Evolutionary conservation across 1,284 basidiomycete species (phyloP).

Genomic region (Cryptococcus sp.): DNA sequence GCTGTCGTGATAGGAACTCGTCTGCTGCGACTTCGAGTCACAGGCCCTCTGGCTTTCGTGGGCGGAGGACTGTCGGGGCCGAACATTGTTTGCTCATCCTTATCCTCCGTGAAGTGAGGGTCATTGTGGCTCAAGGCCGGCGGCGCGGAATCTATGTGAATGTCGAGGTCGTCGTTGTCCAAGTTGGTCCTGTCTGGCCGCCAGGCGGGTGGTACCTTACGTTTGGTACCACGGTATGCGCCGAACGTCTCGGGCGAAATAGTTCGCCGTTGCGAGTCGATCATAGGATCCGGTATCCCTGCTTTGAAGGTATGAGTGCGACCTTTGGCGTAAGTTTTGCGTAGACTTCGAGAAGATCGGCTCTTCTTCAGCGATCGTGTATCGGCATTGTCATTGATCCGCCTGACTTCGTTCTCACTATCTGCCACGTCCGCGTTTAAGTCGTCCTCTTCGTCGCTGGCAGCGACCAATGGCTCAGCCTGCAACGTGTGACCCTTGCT

Average conservation of each 20-base stretch:
- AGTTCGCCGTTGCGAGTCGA: not conserved
- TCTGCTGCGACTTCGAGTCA: too few relatives aligned
- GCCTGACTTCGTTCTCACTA: not conserved
- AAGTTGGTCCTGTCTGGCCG: too few relatives aligned
- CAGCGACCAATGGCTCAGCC: not conserved
- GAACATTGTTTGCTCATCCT: too few relatives aligned
- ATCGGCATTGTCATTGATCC: too few relatives aligned
- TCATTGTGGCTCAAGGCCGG: too few relatives aligned
- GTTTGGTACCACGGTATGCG: conserved; percentile 7
- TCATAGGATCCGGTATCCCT: conserved; percentile 11
- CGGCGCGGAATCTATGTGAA: too few relatives aligned
- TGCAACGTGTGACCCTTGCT: not conserved
- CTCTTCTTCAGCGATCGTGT: not conserved
- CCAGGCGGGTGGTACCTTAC: not conserved
- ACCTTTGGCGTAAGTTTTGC: conserved; percentile 15
- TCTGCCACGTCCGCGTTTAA: not conserved
- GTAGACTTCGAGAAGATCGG: conserved; percentile 2
- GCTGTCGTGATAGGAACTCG: too few relatives aligned
- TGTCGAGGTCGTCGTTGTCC: too few relatives aligned
- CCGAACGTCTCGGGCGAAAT: not conserved
- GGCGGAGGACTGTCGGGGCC: too few relatives aligned
- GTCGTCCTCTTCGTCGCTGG: not conserved
- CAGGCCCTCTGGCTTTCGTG: too few relatives aligned
- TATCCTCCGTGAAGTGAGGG: too few relatives aligned
- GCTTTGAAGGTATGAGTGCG: conserved; percentile 18